Evolutionary conservation across 805 yeast genomes (phyloP), one percentile per base, ranked within the genome.

Genomic region (Suhomyces prunicola): DNA sequence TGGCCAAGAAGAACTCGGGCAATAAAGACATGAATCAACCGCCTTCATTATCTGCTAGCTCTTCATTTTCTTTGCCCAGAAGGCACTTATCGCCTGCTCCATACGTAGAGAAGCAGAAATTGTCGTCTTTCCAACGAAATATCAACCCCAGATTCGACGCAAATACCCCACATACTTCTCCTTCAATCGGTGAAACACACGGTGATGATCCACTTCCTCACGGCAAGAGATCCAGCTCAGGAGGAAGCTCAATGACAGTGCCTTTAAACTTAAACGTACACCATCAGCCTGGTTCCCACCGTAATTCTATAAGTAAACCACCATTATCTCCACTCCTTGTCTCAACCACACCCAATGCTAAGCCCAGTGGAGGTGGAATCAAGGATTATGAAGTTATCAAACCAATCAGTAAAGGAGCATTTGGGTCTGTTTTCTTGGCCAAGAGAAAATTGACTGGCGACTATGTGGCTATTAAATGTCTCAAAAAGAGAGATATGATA

Each of bases 401-500:
- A 66, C 97, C 99, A 0, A 90, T 94, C 49, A 90, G 97, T 63
- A 89, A 90, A 64, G 99, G 99, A 42, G 99, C 99, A 0, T 94
- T 92, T 76, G 99, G 99, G 0, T 87, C 96, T 36, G 99, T 94
- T 2, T 94, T 85, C 68, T 76, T 94, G 7, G 92, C 97, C 0
- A 84, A 86, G 58, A 81, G 94, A 62, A 86, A 84, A 61, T 69
- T 87, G 10, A 93, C 97, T 0, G 97, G 97, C 4, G 99, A 96
- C 57, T 88, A 91, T 68, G 93, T 89, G 60, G 99, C 99, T 0
- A 91, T 94, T 57, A 94, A 94, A 67, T 94, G 90, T 12, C 73
- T 94, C 56, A 89, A 86, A 61, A 94, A 94, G 69, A 81, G 96
- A 3, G 98, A 94, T 69, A 94, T 94, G 98, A 86, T 94, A 55